Evolutionary conservation across 2,329 filamentous ascomycete species (phyloP), one percentile per base, ranked within the genome.

Genomic region (Didymella pinodella): DNA sequence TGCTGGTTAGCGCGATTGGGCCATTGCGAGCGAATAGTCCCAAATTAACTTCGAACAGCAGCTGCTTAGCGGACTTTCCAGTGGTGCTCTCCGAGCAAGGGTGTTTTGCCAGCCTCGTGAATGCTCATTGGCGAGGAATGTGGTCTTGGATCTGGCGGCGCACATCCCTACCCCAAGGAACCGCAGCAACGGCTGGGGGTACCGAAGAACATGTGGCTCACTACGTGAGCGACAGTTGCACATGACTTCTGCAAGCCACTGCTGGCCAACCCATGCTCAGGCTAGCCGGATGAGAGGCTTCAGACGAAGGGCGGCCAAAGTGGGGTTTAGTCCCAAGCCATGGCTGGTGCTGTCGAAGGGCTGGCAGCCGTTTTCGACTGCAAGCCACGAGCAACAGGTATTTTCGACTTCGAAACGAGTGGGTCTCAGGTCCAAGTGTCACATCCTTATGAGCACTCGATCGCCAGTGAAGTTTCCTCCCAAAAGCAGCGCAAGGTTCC

Each of bases 401-500:
- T 66, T 65, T 66, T 65, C 57, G 63, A 68, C 62, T 63, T 62
- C 57, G 68, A 62, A 64, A 68, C 61, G 63, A 66, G 50, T 59
- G 56, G 56, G 47, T 54, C 50, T 54, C 10, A 47, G 50, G 56
- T 50, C 56, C 56, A 51, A 54, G 56, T 59, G 51, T 46, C 50
- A 46, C 32, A 46, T 47, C 47, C 49, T 64, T 63, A 56, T 62
- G 64, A 59, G 47, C 56, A 59, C 61, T 64, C 59, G 59, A 63
- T 66, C 55, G 60, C 54, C 63, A 59, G 61, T 57, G 56, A 58
- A 50, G 61, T 53, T 61, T 61, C 34, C 59, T 51, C 65, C 70
- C 71, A 72, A 75, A 78, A 77, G 65, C 74, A 75, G 74, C 71
- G 63, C 54, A 57, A 59, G 57, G 49, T 68, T 65, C 68, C 67